Evolutionary conservation across 73 alveolate species (phyloP), one percentile per base, ranked within the genome.

Genomic region (Paramecium bursaria): DNA sequence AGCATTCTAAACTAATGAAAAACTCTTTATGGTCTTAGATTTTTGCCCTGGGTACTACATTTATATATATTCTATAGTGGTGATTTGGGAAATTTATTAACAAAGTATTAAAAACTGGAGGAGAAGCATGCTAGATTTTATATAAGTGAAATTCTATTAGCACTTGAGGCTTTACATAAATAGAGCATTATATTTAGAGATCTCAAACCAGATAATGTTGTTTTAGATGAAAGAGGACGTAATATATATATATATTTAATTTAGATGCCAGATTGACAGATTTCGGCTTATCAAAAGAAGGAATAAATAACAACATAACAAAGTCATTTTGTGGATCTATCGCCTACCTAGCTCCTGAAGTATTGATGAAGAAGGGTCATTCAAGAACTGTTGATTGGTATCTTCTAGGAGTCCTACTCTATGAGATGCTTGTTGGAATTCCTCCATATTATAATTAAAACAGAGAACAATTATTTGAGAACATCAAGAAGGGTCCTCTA

Each of bases 211-310:
- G 99, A 96, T 76, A 96, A 96, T 86, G 96, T 96, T 0, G 98
- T 96, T 4, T 85, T 96, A 26, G 99, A 95, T 91, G 73, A 74
- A 44, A 96, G 93, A 57, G 98, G 98, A 0, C 98, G n/a, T n/a
- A n/a, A n/a, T n/a, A n/a, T n/a, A n/a, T n/a, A n/a, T n/a, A n/a
- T n/a, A n/a, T n/a, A n/a, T n/a, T n/a, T n/a, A n/a, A n/a, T n/a
- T n/a, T n/a, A n/a, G n/a, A 96, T 87, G 98, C 97, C 14, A 88
- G 75, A 90, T 87, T 96, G 50, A 95, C 99, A 2, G 99, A 96
- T 91, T 96, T 96, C 89, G 99, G 99, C 3, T 95, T 96, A 33
- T 93, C 98, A 2, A 88, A 96, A 50, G 99, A 96, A 91, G 99
- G 99, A 14, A 95, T 96, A n/a, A 90, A 86, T 74, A 96, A 95